A percentile compares a stretch with the other conserved stretches of the same genome.
Evolutionary conservation across 2,329 filamentous ascomycete species (phyloP).

Genomic region (Arthrinium phaeospermum): DNA sequence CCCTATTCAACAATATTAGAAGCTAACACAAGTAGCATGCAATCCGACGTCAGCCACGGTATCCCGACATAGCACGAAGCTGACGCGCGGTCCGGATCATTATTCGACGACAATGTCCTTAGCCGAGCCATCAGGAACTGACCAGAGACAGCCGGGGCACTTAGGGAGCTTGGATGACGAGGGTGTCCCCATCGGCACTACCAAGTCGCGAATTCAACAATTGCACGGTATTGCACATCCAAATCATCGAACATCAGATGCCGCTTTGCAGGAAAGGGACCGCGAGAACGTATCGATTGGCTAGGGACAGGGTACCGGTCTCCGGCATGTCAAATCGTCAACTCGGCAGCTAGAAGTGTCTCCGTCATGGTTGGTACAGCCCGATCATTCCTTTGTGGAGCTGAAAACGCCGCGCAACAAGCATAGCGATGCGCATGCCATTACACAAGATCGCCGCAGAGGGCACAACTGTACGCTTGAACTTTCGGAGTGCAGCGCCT

Average conservation of each 20-base stretch:
- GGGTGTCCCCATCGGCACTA: slow-evolving; percentile 40
- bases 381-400: slow-evolving; percentile 36
- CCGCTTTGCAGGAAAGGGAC: slow-evolving; percentile 30
- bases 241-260: slow-evolving; percentile 26
- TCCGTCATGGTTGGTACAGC: slow-evolving; percentile 33
- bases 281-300: slow-evolving; percentile 35
- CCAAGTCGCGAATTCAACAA: slow-evolving; percentile 40
- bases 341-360: slow-evolving; percentile 29
- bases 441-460: slow-evolving; percentile 17
- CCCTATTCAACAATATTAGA: slow-evolving; percentile 1
- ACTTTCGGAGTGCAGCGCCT: slow-evolving; percentile 16
- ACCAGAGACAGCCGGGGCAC: slow-evolving; percentile 20
- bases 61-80: neutral
- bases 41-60: neutral
- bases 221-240: slow-evolving; percentile 37
- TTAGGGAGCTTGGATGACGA: slow-evolving; percentile 19
- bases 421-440: slow-evolving; percentile 33
- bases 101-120: slow-evolving; percentile 21
- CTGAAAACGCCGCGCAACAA: slow-evolving; percentile 32
- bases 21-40: neutral
- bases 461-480: slow-evolving; percentile 19
- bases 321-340: slow-evolving; percentile 26
- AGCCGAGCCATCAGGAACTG: slow-evolving; percentile 24
- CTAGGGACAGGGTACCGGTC: slow-evolving; percentile 39
- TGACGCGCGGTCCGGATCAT: neutral